These are phyloP conservation scores for Echinochloa phyllopogon DNA, from an alignment of 176 grass and related monocot species.

Conservation along the genomic window DNA sequence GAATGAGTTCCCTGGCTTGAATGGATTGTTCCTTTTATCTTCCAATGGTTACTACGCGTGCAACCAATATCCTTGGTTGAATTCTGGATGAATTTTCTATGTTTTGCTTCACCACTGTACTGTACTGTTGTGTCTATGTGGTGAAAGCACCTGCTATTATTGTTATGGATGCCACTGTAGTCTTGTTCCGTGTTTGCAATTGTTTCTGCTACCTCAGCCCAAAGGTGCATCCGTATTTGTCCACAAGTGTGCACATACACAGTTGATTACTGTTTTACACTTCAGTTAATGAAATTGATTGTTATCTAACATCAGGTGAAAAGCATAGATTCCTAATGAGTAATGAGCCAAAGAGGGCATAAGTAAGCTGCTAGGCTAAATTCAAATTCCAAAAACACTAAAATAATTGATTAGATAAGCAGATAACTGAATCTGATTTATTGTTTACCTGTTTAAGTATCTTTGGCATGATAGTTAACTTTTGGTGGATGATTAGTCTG, in stretches of 20 bases:
- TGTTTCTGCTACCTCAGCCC: background rate
- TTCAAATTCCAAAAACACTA: background rate
- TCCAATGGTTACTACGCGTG: background rate
- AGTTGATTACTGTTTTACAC: background rate
- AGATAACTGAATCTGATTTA: background rate
- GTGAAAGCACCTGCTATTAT: background rate
- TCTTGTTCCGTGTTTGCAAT: background rate
- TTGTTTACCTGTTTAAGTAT: background rate
- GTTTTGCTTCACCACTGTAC: background rate
- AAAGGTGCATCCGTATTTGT: background rate
- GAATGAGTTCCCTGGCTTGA: background rate
- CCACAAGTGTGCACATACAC: background rate
- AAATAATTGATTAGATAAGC: background rate
- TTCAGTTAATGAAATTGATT: background rate
- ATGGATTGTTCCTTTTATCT: background rate
- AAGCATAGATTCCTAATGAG: background rate
- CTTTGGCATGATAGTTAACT: background rate
- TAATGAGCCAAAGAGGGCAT: background rate
- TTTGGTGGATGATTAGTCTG: background rate
- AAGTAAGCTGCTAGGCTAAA: background rate
- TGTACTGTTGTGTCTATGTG: background rate
- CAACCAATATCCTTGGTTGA: background rate
- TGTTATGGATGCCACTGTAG: background rate
- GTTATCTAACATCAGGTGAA: background rate
- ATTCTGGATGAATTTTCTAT: background rate